Base-by-base conservation (phyloP, 345 rosid species). In the Gossypium mustelinum region DNA sequence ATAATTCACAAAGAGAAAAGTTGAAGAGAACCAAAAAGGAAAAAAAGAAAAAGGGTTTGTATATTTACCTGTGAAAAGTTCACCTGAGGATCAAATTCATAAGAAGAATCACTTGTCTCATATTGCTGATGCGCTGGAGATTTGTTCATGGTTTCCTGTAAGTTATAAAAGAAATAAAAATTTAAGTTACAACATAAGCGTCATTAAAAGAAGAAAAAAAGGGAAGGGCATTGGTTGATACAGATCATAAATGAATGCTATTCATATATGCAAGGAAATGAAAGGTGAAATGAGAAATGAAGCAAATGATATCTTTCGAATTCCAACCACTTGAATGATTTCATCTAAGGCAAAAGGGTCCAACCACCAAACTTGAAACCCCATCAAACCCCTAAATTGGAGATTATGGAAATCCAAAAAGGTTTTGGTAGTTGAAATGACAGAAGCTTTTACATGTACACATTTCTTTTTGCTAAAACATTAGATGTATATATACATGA, bases 31-130 rank as follows among this genome's bases (percentile, higher is more conserved):
- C 10, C 6, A 29, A 71, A 61, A 3, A 50, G 2, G 3, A 4
- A 61, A 50, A 4, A 3, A 50, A 11, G 3, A 4, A 61, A 50
- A 4, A 62, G 39, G 71, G 4, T 66, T 39, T 16, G 48, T 6
- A 16, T 64, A 50, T 59, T 77, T 78, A 88, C 91, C 94, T 25
- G 81, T 73, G 79, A 61, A 75, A 86, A 87, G 71, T 84, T 83
- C 65, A 82, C 24, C 24, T 79, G 83, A 24, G 82, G 86, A 81
- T 87, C 91, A 75, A 80, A 85, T 73, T 77, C 86, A 14, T 64
- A 83, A 50, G 77, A 82, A 73, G 72, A 79, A 55, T 84, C 88
- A 71, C 78, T 69, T n/a, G 82, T 18, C 64, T 81, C 88, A 55
- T 68, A 63, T 20, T 82, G 59, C 41, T 72, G 77, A 41, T 27